Conservation (phyloP, 352 stramenopile genomes). For the Globisporangium polare region DNA sequence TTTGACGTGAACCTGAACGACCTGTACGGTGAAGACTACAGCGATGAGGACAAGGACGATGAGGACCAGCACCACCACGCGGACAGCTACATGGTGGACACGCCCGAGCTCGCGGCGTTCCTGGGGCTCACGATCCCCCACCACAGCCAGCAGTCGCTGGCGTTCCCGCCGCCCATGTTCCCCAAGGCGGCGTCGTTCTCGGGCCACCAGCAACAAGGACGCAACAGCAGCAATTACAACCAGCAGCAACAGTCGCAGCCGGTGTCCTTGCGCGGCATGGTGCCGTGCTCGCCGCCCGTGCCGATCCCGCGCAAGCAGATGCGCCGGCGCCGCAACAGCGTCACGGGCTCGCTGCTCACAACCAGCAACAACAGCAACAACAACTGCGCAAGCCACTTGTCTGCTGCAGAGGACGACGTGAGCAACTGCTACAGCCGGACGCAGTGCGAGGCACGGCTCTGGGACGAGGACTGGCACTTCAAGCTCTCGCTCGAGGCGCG, state of each 20-base stretch:
- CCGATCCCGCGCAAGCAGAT: conserved; percentile 19
- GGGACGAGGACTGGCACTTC: conserved; percentile 72
- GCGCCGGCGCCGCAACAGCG: conserved; percentile 12
- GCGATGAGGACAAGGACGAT: background rate
- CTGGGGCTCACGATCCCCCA: conserved; percentile 5
- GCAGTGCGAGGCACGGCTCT: conserved; percentile 50
- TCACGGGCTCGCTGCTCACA: conserved; percentile 14
- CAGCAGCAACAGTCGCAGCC: background rate
- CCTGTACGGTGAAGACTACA: background rate
- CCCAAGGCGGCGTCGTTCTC: conserved; percentile 18
- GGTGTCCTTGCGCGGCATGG: background rate
- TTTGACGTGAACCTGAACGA: background rate
- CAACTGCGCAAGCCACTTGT: background rate
- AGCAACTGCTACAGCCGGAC: conserved; percentile 30
- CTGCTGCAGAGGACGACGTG: background rate
- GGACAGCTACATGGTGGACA: conserved; percentile 10
- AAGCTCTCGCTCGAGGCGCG: conserved; percentile 66
- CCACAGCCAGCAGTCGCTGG: background rate
- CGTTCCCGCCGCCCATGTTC: background rate
- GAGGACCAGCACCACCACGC: background rate
- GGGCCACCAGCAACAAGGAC: conserved; percentile 2
- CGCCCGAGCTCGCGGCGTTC: conserved; percentile 16
- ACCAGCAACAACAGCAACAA: background rate
- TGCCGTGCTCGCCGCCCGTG: conserved; percentile 22
- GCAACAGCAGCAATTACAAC: background rate